These are phyloP conservation scores for Yarrowia phangngaensis DNA, from an alignment of 805 yeast genomes.

Conservation along the genomic window DNA sequence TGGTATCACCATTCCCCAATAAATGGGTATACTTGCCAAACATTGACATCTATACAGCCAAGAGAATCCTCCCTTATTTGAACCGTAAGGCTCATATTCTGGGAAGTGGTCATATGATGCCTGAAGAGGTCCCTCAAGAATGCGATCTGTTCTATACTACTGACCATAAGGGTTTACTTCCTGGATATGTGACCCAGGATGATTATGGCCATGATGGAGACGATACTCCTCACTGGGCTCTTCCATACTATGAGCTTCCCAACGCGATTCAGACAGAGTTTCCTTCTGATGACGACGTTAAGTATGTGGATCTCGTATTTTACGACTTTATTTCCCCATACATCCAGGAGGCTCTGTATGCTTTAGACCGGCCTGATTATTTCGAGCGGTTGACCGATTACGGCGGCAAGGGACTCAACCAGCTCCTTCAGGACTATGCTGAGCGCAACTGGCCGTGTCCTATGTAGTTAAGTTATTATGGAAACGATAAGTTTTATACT, in stretches of 20 bases:
- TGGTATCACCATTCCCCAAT: constrained; percentile 80
- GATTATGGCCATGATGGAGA: constrained; percentile 87
- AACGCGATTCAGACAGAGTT: constrained; percentile 64
- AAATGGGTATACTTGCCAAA: constrained; percentile 64
- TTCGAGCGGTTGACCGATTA: constrained; percentile 28
- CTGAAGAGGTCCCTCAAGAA: constrained; percentile 28
- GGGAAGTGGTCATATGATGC: constrained; percentile 22
- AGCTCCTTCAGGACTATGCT: constrained; percentile 12
- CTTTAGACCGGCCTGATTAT: constrained; percentile 32
- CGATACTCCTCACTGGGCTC: constrained; percentile 63
- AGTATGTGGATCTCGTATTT: constrained; percentile 64
- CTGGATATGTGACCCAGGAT: constrained; percentile 77
- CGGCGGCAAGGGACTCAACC: constrained; percentile 28
- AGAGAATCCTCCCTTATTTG: constrained; percentile 50
- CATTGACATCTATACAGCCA: constrained; percentile 58
- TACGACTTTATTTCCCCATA: constrained; percentile 67
- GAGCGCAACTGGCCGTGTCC: constrained; percentile 12
- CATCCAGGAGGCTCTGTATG: constrained; percentile 46
- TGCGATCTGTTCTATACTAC: constrained; percentile 29
- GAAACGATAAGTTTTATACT: neutral
- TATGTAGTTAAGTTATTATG: neutral
- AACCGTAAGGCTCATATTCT: constrained; percentile 54
- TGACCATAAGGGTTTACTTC: constrained; percentile 7
- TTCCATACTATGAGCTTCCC: constrained; percentile 61
- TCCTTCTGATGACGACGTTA: constrained; percentile 35